These are phyloP conservation scores for Dissophora ornata DNA, from an alignment of 192 early-diverging fungal species.

Conservation along the genomic window DNA sequence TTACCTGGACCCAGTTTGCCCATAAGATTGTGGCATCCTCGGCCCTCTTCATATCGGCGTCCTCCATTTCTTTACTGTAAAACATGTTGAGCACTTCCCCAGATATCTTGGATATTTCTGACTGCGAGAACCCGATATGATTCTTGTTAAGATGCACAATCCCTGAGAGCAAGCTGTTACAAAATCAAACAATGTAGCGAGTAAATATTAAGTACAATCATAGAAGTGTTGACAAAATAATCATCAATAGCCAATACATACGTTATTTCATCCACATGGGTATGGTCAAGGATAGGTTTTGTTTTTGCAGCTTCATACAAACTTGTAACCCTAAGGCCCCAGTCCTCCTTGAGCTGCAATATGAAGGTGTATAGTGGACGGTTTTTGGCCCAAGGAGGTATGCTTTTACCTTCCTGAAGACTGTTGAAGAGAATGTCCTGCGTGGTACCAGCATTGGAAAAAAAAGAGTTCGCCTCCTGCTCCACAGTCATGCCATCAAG, in stretches of 20 bases:
- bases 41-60: conserved; percentile 10
- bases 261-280: conserved; percentile 22
- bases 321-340: conserved; percentile 9
- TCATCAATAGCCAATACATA: conserved; percentile 5
- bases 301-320: conserved; percentile 19
- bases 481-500: neutral
- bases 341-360: conserved; percentile 11
- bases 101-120: conserved; percentile 5
- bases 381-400: conserved; percentile 19
- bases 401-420: conserved; percentile 9
- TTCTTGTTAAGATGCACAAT: conserved; percentile 25
- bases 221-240: neutral
- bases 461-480: conserved; percentile 9
- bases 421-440: conserved; percentile 7
- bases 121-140: conserved; percentile 14
- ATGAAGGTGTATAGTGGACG: conserved; percentile 8
- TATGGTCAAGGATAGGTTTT: conserved; percentile 19
- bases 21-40: conserved; percentile 8
- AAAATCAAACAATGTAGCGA: neutral
- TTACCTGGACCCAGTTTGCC: conserved; percentile 9
- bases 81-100: conserved; percentile 8
- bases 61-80: conserved; percentile 22
- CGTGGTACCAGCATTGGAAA: neutral
- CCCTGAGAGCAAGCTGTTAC: conserved; percentile 15
- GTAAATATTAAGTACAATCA: neutral